These are phyloP conservation scores for Fusarium caatingaense DNA, from an alignment of 2,329 filamentous ascomycete species.

Conservation along the genomic window DNA sequence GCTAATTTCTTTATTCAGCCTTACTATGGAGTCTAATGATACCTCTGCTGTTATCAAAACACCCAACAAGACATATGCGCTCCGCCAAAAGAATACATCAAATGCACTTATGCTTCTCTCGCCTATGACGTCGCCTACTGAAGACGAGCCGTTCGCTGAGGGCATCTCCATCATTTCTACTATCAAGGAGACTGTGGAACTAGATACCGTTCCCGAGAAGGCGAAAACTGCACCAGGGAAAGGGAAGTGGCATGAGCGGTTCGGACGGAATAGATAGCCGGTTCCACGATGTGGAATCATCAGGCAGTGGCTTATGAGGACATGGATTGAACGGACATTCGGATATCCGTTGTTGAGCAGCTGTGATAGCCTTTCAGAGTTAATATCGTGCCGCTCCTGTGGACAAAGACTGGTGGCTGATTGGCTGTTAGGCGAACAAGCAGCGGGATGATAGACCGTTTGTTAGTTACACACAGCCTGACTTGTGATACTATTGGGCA, in stretches of 20 bases:
- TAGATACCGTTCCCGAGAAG: conserved; percentile 58
- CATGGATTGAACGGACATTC: not conserved
- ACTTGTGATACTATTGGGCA: not conserved
- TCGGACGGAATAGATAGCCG: conserved; percentile 59
- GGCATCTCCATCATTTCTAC: conserved; percentile 64
- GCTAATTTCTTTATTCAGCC: conserved; percentile 47
- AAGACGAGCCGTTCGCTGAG: conserved; percentile 40
- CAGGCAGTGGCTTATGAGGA: not conserved
- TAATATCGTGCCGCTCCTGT: not conserved
- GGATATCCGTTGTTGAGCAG: not conserved
- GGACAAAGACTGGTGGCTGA: not conserved
- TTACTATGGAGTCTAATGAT: conserved; percentile 62
- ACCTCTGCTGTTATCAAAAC: conserved; percentile 64
- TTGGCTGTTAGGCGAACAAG: not conserved
- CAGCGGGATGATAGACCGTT: not conserved
- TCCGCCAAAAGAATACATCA: conserved; percentile 75
- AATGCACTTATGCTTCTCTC: conserved; percentile 70
- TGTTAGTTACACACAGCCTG: not conserved
- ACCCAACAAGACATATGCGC: conserved; percentile 64
- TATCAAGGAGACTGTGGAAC: conserved; percentile 71
- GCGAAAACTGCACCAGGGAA: conserved; percentile 47
- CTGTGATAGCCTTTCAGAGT: not conserved
- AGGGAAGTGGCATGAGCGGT: conserved; percentile 72
- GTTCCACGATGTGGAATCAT: not conserved
- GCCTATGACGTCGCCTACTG: conserved; percentile 6